These are phyloP conservation scores for Gnetum montanum DNA, from an alignment of 75 land plant species.

Conservation along the genomic window DNA sequence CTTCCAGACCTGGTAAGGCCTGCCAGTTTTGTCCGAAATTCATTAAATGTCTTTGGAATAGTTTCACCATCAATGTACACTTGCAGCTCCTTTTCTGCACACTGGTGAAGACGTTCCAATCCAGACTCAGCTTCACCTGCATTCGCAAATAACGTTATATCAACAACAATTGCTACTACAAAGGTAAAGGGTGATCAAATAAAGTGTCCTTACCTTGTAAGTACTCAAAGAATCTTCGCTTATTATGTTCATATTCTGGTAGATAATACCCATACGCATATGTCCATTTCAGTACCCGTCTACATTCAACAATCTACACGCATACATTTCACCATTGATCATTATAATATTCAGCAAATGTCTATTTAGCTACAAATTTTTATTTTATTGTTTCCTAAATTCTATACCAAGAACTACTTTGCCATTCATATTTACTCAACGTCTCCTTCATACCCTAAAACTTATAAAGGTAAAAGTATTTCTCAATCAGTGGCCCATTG, in stretches of 20 bases:
- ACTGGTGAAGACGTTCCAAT: conserved; percentile 90
- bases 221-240: conserved; percentile 81
- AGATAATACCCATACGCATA: conserved; percentile 95
- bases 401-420: no score
- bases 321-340: neutral
- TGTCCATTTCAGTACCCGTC: conserved; percentile 88
- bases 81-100: conserved; percentile 91
- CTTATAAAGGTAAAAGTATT: no score
- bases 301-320: conserved; percentile 94
- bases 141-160: neutral
- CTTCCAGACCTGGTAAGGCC: conserved; percentile 91
- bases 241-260: conserved; percentile 72
- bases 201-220: conserved; percentile 65
- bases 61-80: conserved; percentile 56
- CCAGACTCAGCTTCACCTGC: conserved; percentile 97
- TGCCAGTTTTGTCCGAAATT: conserved; percentile 89
- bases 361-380: no score
- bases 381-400: no score
- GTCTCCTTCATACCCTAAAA: no score
- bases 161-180: neutral
- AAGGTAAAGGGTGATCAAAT: neutral
- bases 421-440: no score
- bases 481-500: no score
- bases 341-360: no score
- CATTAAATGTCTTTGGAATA: conserved; percentile 58